These are phyloP conservation scores for Talaromyces sp. DNA, from an alignment of 2,329 filamentous ascomycete species.

Conservation along the genomic window DNA sequence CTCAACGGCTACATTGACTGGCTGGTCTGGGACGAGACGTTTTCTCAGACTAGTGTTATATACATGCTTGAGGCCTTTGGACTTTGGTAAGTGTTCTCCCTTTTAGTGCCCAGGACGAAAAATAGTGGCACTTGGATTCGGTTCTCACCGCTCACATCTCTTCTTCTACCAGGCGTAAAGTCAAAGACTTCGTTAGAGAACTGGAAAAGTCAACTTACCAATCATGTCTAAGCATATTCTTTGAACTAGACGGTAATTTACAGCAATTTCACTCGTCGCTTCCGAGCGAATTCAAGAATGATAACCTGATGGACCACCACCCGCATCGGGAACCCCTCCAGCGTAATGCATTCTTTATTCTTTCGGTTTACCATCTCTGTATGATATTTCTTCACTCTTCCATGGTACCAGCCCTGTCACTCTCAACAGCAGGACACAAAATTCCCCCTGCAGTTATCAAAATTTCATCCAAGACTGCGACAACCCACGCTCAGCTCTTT, in stretches of 20 bases:
- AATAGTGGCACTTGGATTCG: too few species aligned
- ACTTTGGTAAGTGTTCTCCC: not conserved
- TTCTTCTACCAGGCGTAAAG: not conserved
- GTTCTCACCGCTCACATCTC: not conserved
- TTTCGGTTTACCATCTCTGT: constrained; percentile 4
- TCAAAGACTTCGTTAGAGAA: not conserved
- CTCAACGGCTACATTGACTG: not conserved
- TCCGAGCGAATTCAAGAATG: not conserved
- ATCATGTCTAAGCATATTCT: not conserved
- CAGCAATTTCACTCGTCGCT: not conserved
- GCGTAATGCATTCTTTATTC: constrained; percentile 6
- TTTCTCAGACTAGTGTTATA: constrained; percentile 2
- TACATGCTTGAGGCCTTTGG: constrained; percentile 1
- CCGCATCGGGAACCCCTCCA: not conserved
- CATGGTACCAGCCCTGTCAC: constrained; percentile 1
- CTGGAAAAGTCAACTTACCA: not conserved
- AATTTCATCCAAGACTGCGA: not conserved
- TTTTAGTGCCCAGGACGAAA: too few species aligned
- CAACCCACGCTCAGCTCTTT: not conserved
- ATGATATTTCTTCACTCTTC: constrained; percentile 5
- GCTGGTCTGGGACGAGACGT: constrained; percentile 5
- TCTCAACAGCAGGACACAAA: not conserved
- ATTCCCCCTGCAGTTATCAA: not conserved
- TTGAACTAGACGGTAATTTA: not conserved
- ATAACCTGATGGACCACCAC: not conserved